A percentile compares a stretch with the other conserved stretches of the same genome.
These are phyloP conservation scores for Lachnellula subtilissima DNA, from an alignment of 2,329 filamentous ascomycete species.

Conservation along the genomic window DNA sequence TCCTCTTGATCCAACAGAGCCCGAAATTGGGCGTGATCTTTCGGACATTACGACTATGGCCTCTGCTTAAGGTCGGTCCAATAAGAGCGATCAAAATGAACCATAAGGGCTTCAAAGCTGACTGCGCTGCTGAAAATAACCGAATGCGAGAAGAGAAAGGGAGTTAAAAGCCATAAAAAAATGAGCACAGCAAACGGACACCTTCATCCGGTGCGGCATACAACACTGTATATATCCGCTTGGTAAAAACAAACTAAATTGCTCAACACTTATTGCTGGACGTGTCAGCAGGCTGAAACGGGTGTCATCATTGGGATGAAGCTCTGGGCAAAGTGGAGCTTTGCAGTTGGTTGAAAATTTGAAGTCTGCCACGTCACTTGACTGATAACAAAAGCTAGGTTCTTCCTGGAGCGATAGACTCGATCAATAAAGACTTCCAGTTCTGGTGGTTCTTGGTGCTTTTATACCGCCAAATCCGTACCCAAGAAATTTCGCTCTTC, in stretches of 20 bases:
- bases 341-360: constrained; percentile 1
- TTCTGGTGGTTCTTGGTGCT: too few relatives aligned
- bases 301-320: neutral
- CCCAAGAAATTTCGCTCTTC: too few relatives aligned
- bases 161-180: neutral
- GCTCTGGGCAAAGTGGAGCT: neutral
- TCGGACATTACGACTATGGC: constrained; percentile 18
- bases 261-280: neutral
- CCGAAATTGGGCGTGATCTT: constrained; percentile 20
- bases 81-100: neutral
- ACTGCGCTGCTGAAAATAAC: neutral
- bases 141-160: neutral
- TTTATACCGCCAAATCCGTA: too few relatives aligned
- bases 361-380: neutral
- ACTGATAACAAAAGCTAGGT: neutral
- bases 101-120: constrained; percentile 4
- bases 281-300: constrained; percentile 1
- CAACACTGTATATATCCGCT: neutral
- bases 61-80: neutral
- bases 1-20: constrained; percentile 9
- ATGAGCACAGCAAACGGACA: neutral
- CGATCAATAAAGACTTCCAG: too few relatives aligned
- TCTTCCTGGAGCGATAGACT: neutral
- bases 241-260: neutral
- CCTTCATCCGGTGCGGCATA: neutral